Percentiles rank a stretch among this genome's conserved stretches.
Conservation (phyloP, 2,329 filamentous ascomycete genomes). For the Fragosphaeria purpurea region DNA sequence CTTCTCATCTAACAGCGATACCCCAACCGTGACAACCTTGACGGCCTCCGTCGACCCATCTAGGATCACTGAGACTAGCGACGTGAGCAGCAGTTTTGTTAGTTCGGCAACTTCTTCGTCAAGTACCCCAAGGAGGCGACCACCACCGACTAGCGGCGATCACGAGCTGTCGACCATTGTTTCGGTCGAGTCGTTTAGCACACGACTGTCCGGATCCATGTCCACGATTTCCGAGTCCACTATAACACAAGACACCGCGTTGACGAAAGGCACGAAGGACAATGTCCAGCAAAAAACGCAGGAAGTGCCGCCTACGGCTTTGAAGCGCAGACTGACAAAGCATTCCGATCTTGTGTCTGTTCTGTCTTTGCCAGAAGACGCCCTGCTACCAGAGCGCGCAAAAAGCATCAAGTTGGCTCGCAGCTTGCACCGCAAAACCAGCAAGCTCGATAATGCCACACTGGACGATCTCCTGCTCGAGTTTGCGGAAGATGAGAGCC, state of each 20-base stretch:
- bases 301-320: slow-evolving; percentile 31
- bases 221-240: slow-evolving; percentile 41
- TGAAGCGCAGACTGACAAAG: slow-evolving; percentile 73
- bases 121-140: slow-evolving; percentile 15
- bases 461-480: slow-evolving; percentile 69
- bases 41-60: slow-evolving; percentile 22
- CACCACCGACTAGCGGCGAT: slow-evolving; percentile 45
- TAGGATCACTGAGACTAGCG: slow-evolving; percentile 12
- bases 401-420: slow-evolving; percentile 66
- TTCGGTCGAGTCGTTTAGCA: slow-evolving; percentile 39
- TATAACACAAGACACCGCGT: slow-evolving; percentile 40
- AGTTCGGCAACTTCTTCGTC: slow-evolving; percentile 12
- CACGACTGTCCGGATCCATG: slow-evolving; percentile 37
- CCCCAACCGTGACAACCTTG: neutral
- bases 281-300: slow-evolving; percentile 35
- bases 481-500: slow-evolving; percentile 70
- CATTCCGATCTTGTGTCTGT: slow-evolving; percentile 93
- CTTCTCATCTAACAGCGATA: slow-evolving; percentile 20
- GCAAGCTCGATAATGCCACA: slow-evolving; percentile 55
- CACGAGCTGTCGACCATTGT: slow-evolving; percentile 49
- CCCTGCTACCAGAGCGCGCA: slow-evolving; percentile 45
- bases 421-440: slow-evolving; percentile 66
- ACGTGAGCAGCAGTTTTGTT: slow-evolving; percentile 10
- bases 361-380: slow-evolving; percentile 51
- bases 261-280: slow-evolving; percentile 37